Base-by-base conservation (phyloP, 495 filamentous ascomycete species). In the Pyronema domesticum region DNA sequence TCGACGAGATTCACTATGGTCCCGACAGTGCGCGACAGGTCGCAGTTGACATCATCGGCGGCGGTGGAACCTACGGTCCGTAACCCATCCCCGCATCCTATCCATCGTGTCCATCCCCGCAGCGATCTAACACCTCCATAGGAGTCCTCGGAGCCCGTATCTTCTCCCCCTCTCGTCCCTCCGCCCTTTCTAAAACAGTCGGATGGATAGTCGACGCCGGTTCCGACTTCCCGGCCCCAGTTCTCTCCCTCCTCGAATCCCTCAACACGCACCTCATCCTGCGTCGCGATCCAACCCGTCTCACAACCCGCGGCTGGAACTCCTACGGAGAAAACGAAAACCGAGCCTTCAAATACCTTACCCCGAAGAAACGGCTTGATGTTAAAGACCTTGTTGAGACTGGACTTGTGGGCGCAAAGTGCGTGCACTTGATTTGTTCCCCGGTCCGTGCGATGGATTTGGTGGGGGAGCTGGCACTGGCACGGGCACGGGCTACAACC, bases 171-270 rank as follows among this genome's bases (percentile, higher is more conserved):
- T 30, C 23, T 30, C 23, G 23, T 30, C 23, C 23, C 1, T 71
- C 78, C 14, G 74, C 79, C 11, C 60, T 68, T 11, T 76, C 81
- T 42, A 61, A 58, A 7, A 68, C 72, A 1, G 76, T 95, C 18
- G 89, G 85, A 56, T 94, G 88, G 86, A 83, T 95, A 55, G 79
- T 98, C 35, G 91, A 98, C 68, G 75, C 77, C 55, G 91, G 91
- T 43, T 78, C 75, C 17, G 91, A 98, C 69, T 95, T 96, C 58
- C 87, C 89, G 0, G 36, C 69, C 0, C 69, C 76, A 18, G 72
- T 91, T 37, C 74, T 78, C 46, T 61, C 72, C 10, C 69, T 72
- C 4, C 77, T 98, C 56, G 65, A 73, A 23, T 70, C 74, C 17
- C 94, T 91, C 84, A 70, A 77, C 11, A 94, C 88, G 7, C 74